A percentile compares a stretch with the other conserved stretches of the same genome.
Conservation (phyloP, 176 grass and related monocot species). For the Poa pratensis region DNA sequence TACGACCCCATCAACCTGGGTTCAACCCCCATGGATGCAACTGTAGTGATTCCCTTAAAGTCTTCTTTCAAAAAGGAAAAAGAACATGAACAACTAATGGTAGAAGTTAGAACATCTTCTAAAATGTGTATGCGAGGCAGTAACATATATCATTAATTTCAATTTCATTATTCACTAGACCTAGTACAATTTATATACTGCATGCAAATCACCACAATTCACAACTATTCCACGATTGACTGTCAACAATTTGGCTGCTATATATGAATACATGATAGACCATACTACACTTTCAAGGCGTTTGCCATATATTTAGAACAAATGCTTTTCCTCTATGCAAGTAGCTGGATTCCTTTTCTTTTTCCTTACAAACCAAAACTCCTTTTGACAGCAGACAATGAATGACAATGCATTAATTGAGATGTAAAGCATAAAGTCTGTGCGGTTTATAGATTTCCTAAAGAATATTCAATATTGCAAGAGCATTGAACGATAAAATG, state of each 20-base stretch:
- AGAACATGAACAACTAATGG: neutral
- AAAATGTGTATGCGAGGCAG: neutral
- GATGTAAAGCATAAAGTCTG: neutral
- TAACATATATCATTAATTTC: constrained; percentile 5
- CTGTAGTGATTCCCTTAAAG: neutral
- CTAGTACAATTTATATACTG: neutral
- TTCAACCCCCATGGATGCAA: neutral
- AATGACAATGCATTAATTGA: constrained; percentile 18
- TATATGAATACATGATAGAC: neutral
- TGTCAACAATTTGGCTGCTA: neutral
- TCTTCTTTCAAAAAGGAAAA: neutral
- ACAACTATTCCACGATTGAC: neutral
- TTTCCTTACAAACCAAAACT: neutral
- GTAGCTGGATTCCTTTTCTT: neutral
- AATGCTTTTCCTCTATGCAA: constrained; percentile 5
- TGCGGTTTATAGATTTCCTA: neutral
- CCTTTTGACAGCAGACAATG: constrained; percentile 25
- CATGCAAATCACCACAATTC: neutral
- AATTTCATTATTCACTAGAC: neutral
- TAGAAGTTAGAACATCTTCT: neutral
- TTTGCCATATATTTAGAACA: neutral
- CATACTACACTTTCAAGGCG: neutral
- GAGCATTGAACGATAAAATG: constrained; percentile 28
- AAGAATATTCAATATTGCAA: neutral
- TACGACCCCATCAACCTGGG: neutral